Percentiles rank a stretch among this genome's conserved stretches.
Conservation (phyloP, 2,329 filamentous ascomycete genomes). For the Metarhizium robertsii region DNA sequence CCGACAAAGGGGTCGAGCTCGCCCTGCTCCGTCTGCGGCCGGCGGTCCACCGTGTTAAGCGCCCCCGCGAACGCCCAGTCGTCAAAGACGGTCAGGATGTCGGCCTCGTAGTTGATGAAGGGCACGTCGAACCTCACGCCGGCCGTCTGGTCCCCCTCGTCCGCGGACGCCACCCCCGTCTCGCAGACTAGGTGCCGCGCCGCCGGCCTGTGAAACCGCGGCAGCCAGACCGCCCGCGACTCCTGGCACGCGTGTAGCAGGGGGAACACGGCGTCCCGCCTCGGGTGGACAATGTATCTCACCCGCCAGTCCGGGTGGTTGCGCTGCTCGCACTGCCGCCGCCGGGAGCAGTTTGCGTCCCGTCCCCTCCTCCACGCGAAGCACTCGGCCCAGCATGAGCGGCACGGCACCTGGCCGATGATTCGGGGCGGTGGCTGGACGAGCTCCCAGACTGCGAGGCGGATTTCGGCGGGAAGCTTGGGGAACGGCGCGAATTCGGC, state of each 20-base stretch:
- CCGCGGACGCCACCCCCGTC: neutral
- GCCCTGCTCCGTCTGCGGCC: constrained; percentile 1
- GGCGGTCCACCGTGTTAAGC: neutral
- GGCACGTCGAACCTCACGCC: constrained; percentile 4
- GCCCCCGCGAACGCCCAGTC: constrained; percentile 4
- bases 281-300: constrained; percentile 7
- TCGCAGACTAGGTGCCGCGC: neutral
- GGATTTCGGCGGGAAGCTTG: constrained; percentile 3
- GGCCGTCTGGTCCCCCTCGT: neutral
- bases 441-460: constrained; percentile 4
- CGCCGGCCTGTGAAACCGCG: neutral
- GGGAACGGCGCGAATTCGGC: constrained; percentile 1
- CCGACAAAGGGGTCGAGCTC: neutral
- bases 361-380: neutral
- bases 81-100: constrained; percentile 7
- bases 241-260: constrained; percentile 6
- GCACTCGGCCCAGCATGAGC: constrained; percentile 1
- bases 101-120: constrained; percentile 8
- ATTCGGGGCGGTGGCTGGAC: constrained; percentile 3
- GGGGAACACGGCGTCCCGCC: constrained; percentile 5
- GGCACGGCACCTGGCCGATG: constrained; percentile 4
- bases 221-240: constrained; percentile 5
- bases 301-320: constrained; percentile 9
- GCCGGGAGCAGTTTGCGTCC: neutral
- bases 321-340: constrained; percentile 8